Evolutionary conservation across 169 alveolate genomes (phyloP).

Genomic region (Ichthyophthirius multifiliis): DNA sequence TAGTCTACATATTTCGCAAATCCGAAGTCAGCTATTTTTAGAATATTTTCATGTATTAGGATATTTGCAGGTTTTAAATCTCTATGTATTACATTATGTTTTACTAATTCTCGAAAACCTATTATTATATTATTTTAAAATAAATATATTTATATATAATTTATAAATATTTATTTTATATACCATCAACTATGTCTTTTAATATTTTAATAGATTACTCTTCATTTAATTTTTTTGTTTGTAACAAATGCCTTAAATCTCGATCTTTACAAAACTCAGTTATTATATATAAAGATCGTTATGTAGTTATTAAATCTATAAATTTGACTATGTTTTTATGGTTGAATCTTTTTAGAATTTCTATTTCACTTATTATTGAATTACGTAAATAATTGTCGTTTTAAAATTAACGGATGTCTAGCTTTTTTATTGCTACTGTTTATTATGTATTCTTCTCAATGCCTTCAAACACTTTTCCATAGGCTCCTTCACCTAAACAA

Average conservation of each 20-base stretch:
- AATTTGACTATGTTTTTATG: conserved; percentile 40
- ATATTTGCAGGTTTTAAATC: conserved; percentile 66
- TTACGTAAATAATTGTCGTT: conserved; percentile 35
- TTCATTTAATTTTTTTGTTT: conserved; percentile 25
- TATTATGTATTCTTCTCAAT: conserved; percentile 11
- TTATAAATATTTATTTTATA: background rate
- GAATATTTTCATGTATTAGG: conserved; percentile 20
- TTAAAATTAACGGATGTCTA: conserved; percentile 19
- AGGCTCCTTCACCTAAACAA: conserved; percentile 51
- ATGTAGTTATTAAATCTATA: conserved; percentile 36
- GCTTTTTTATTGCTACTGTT: conserved; percentile 38
- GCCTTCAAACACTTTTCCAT: conserved; percentile 40
- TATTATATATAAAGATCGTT: conserved; percentile 26
- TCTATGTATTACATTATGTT: conserved; percentile 62
- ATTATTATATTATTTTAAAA: conserved; percentile 33
- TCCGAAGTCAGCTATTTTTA: conserved; percentile 43
- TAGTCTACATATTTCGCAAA: conserved; percentile 38
- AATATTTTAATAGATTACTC: background rate
- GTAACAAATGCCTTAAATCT: conserved; percentile 21
- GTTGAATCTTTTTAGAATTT: conserved; percentile 32
- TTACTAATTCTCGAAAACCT: conserved; percentile 61
- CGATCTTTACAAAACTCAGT: conserved; percentile 35
- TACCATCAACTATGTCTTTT: background rate
- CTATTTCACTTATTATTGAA: conserved; percentile 35
- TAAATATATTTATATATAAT: background rate